Percentiles rank a stretch among this genome's conserved stretches.
These are phyloP conservation scores for Ecytonucleospora hepatopenaei DNA, from an alignment of 371 early-diverging fungal genomes.

Conservation along the genomic window DNA sequence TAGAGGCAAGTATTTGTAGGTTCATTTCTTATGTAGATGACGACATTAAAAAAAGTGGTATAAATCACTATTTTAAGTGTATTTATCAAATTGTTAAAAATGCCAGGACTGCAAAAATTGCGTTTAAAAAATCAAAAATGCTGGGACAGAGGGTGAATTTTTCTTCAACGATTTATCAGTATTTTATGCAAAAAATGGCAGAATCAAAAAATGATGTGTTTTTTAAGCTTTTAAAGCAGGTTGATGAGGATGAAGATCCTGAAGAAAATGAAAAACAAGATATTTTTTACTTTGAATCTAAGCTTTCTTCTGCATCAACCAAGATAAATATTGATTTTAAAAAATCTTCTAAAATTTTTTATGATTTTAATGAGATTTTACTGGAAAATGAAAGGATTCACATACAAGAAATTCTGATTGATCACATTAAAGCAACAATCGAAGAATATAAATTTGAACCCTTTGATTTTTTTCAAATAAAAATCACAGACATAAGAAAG, in stretches of 20 bases:
- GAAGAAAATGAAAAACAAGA: not conserved
- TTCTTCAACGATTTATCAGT: not conserved
- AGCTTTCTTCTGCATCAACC: not conserved
- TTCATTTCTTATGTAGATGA: slow-evolving; percentile 16
- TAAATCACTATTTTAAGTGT: slow-evolving; percentile 19
- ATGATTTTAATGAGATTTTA: not conserved
- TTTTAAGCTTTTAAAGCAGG: slow-evolving; percentile 7
- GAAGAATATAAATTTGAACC: not conserved
- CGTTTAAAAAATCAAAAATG: slow-evolving; percentile 13
- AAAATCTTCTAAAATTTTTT: not conserved
- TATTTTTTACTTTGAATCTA: not conserved
- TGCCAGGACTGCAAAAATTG: slow-evolving; percentile 5
- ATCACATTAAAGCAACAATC: slow-evolving; percentile 1
- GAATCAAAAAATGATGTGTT: slow-evolving; percentile 16
- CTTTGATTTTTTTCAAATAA: slow-evolving; percentile 2
- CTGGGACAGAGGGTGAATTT: not conserved
- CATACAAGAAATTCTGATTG: slow-evolving; percentile 6
- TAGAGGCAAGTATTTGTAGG: slow-evolving; percentile 8
- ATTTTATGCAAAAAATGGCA: not conserved
- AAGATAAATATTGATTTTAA: not conserved
- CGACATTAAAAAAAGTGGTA: slow-evolving; percentile 20
- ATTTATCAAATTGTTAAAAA: slow-evolving; percentile 10
- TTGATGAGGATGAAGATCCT: slow-evolving; percentile 9
- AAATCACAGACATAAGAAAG: not conserved
- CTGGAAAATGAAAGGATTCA: not conserved